These are phyloP conservation scores for Setaria italica DNA, from an alignment of 202 grass and related monocot genomes.

Conservation along the genomic window DNA sequence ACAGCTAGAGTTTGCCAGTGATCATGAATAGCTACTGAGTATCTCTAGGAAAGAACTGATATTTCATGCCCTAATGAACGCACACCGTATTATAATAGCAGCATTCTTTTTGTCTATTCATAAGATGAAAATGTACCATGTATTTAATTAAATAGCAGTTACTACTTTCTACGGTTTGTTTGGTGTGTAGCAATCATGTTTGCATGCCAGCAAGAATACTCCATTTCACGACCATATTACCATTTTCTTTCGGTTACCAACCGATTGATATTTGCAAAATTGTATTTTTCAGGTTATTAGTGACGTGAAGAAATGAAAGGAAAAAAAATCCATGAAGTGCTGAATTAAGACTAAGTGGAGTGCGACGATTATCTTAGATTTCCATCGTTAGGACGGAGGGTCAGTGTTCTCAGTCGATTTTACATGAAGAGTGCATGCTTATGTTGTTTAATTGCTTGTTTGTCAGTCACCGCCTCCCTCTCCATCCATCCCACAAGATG, in stretches of 20 bases:
- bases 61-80: conserved; percentile 48
- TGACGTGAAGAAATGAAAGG: neutral
- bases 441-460: conserved; percentile 13
- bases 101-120: neutral
- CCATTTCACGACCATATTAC: neutral
- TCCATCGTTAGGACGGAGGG: conserved; percentile 27
- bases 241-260: neutral
- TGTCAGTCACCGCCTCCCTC: neutral
- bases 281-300: conserved; percentile 42
- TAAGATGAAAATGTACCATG: conserved; percentile 1
- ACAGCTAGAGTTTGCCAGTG: no score
- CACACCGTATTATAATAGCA: neutral
- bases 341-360: conserved; percentile 29
- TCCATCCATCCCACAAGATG: neutral
- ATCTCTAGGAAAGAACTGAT: conserved; percentile 11
- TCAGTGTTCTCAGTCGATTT: conserved; percentile 27
- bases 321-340: conserved; percentile 1
- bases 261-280: neutral
- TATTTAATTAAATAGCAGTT: conserved; percentile 6
- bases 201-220: neutral
- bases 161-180: conserved; percentile 15
- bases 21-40: neutral
- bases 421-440: conserved; percentile 42
- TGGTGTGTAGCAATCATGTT: neutral
- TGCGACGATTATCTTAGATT: conserved; percentile 18